Percentiles rank a stretch among this genome's conserved stretches.
phyloP scores from a whole-genome alignment of 305 asterid species.

The Caryopteris hybrid region DNA sequence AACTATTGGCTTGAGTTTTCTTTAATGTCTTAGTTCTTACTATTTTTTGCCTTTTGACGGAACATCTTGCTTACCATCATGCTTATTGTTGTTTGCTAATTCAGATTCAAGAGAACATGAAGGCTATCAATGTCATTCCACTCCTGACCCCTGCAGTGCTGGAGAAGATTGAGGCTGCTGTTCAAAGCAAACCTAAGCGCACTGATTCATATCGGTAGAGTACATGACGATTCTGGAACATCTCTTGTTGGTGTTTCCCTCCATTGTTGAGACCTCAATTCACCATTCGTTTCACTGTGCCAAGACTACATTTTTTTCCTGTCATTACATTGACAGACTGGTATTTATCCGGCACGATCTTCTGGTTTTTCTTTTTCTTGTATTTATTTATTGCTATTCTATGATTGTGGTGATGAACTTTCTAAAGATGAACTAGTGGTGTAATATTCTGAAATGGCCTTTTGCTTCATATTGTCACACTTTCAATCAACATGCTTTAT shows the following conservation, averaged over 20 bases:
- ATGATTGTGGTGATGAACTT: too few species aligned
- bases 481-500: too few species aligned
- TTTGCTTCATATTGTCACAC: too few species aligned
- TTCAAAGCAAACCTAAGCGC: conserved; percentile 89
- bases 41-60: not conserved
- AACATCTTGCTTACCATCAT: not conserved
- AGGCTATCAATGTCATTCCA: conserved; percentile 86
- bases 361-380: too few species aligned
- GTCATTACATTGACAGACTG: too few species aligned
- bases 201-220: conserved; percentile 76
- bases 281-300: not conserved
- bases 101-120: conserved; percentile 97
- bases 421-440: too few species aligned
- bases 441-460: too few species aligned
- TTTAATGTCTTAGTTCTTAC: not conserved
- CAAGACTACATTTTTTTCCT: not conserved
- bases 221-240: not conserved
- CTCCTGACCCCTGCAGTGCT: conserved; percentile 70
- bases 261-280: not conserved
- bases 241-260: too few species aligned
- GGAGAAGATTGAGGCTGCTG: conserved; percentile 86
- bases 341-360: not conserved
- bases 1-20: too few species aligned
- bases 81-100: not conserved
- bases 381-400: too few species aligned